These are phyloP conservation scores for Cyclocybe cylindracea DNA, from an alignment of 768 basidiomycete genomes.

Conservation along the genomic window DNA sequence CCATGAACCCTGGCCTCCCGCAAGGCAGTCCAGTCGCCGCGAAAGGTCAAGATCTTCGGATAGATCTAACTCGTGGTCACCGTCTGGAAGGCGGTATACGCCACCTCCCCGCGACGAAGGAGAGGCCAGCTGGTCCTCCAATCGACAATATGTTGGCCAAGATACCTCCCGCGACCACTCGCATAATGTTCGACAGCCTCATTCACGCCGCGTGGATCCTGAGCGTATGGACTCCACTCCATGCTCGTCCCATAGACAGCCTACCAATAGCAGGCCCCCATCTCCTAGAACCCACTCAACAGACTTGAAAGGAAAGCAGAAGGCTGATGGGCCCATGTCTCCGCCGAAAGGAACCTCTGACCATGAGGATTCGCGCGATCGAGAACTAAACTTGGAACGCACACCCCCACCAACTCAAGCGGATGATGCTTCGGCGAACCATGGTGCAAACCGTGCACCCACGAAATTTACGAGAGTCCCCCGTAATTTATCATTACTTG, in stretches of 20 bases:
- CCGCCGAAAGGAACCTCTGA: neutral
- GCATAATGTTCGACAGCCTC: too few species aligned
- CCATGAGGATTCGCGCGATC: too few species aligned
- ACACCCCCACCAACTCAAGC: too few species aligned
- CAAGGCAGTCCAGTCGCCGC: neutral
- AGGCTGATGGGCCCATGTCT: neutral
- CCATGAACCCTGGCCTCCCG: constrained; percentile 3
- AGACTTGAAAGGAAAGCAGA: constrained; percentile 15
- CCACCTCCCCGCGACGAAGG: neutral
- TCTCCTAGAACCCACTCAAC: neutral
- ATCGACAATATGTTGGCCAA: neutral
- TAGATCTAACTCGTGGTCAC: constrained; percentile 35
- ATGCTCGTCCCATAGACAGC: neutral
- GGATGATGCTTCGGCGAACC: too few species aligned
- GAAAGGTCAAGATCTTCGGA: constrained; percentile 16
- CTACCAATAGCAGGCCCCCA: neutral
- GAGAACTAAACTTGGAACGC: too few species aligned
- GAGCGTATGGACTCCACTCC: neutral
- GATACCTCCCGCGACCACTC: neutral
- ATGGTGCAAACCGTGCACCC: neutral
- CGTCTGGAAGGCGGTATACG: constrained; percentile 32
- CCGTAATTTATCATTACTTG: constrained; percentile 43
- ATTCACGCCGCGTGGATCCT: neutral
- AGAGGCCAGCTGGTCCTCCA: neutral
- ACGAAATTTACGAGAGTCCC: constrained; percentile 14